A percentile compares a stretch with the other conserved stretches of the same genome.
Conservation (phyloP, 2,329 filamentous ascomycete genomes). For the Colletotrichum karsti region DNA sequence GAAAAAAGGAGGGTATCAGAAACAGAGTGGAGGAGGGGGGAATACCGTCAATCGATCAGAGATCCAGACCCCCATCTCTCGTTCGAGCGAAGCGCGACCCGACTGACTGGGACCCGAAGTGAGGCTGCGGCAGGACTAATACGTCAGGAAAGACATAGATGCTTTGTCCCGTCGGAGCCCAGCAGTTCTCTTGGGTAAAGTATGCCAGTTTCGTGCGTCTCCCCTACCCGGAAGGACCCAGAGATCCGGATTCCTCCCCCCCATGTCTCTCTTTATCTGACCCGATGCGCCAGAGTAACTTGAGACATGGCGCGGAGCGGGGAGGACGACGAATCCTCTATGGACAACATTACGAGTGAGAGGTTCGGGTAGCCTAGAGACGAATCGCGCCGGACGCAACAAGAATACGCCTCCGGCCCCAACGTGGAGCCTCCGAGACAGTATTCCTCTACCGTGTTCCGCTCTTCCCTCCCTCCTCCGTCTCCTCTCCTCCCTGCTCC, state of each 20-base stretch:
- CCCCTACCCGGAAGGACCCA: conserved; percentile 12
- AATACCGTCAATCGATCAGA: conserved; percentile 3
- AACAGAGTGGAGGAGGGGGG: neutral
- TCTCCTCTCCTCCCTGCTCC: neutral
- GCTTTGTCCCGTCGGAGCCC: conserved; percentile 13
- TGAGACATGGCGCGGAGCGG: conserved; percentile 25
- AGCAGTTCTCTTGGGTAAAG: neutral
- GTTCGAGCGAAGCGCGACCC: conserved; percentile 3
- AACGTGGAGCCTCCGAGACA: conserved; percentile 28
- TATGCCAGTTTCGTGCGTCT: neutral
- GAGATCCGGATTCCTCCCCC: conserved; percentile 4
- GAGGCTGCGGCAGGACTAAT: conserved; percentile 15
- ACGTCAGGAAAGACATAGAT: conserved; percentile 24
- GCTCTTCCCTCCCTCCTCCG: neutral
- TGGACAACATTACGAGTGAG: neutral
- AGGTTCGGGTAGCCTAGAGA: neutral
- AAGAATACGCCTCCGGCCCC: conserved; percentile 15
- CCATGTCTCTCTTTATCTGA: conserved; percentile 6
- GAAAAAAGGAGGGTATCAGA: neutral
- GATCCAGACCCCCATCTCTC: neutral
- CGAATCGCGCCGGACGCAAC: conserved; percentile 17
- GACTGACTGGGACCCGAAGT: conserved; percentile 12
- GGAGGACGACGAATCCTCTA: neutral
- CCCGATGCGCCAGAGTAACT: neutral
- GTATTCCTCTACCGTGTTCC: neutral